Conservation (phyloP, 1,284 basidiomycete species). For the Tremellales sp. region DNA sequence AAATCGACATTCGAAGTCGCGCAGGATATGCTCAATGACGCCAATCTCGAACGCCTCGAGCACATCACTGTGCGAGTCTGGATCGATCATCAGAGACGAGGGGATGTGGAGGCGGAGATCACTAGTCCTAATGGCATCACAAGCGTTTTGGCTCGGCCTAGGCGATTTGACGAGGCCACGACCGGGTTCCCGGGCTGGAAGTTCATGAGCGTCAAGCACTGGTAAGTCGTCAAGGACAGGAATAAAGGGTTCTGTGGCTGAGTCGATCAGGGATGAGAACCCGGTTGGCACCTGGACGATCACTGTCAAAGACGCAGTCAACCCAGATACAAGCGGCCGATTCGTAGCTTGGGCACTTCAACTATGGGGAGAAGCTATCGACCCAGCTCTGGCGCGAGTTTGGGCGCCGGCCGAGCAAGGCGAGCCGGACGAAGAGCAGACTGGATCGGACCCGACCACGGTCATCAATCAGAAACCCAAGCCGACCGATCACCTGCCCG, state of each 20-base stretch:
- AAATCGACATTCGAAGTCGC: slow-evolving; percentile 67
- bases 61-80: slow-evolving; percentile 91
- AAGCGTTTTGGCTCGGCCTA: slow-evolving; percentile 73
- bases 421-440: slow-evolving; percentile 46
- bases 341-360: slow-evolving; percentile 91
- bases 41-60: slow-evolving; percentile 84
- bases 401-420: slow-evolving; percentile 53
- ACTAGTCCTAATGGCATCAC: slow-evolving; percentile 79
- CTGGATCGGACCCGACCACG: slow-evolving; percentile 48
- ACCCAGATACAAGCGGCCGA: slow-evolving; percentile 61
- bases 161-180: slow-evolving; percentile 64
- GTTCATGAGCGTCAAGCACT: slow-evolving; percentile 98
- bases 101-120: slow-evolving; percentile 90
- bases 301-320: slow-evolving; percentile 71
- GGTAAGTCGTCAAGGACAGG: no score
- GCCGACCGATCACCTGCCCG: slow-evolving; percentile 83
- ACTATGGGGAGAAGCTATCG: slow-evolving; percentile 86
- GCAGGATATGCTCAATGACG: slow-evolving; percentile 61
- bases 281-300: slow-evolving; percentile 92
- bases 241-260: no score
- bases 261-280: slow-evolving; percentile 76
- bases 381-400: slow-evolving; percentile 62
- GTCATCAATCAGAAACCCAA: slow-evolving; percentile 61
- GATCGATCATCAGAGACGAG: slow-evolving; percentile 80
- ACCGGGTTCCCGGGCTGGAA: slow-evolving; percentile 88